Conservation (phyloP, 352 stramenopile genomes). For the Peronospora destructor region DNA sequence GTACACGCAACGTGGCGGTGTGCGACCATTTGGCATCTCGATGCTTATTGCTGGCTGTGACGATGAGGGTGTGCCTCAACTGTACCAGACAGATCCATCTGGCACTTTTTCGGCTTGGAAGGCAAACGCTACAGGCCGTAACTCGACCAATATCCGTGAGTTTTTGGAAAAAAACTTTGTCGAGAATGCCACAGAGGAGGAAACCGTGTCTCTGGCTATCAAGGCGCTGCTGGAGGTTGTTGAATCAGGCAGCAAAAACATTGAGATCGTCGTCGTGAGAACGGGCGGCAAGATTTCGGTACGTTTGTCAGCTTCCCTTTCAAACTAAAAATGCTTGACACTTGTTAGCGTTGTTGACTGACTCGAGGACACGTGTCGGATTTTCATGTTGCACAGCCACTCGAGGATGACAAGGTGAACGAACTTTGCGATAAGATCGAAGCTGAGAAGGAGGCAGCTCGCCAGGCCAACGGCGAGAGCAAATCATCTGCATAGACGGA, state of each 20-base stretch:
- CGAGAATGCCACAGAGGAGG: slow-evolving; percentile 88
- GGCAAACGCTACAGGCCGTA: slow-evolving; percentile 95
- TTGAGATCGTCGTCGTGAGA: slow-evolving; percentile 95
- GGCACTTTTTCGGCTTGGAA: slow-evolving; percentile 98
- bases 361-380: not conserved
- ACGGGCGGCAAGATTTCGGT: slow-evolving; percentile 64
- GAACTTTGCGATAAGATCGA: slow-evolving; percentile 75
- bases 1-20: slow-evolving; percentile 96
- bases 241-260: slow-evolving; percentile 98
- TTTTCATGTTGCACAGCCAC: slow-evolving; percentile 28
- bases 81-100: slow-evolving; percentile 98
- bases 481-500: slow-evolving; percentile 57
- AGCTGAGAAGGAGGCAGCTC: slow-evolving; percentile 77
- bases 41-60: slow-evolving; percentile 95
- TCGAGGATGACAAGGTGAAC: slow-evolving; percentile 74
- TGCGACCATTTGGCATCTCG: slow-evolving; percentile 98
- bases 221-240: slow-evolving; percentile 97
- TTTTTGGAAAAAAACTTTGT: slow-evolving; percentile 99
- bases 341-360: not conserved
- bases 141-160: slow-evolving; percentile 96
- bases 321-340: not conserved
- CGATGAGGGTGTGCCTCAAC: slow-evolving; percentile 85
- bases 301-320: slow-evolving; percentile 9
- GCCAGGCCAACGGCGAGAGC: slow-evolving; percentile 59
- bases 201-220: slow-evolving; percentile 89